Conservation (phyloP, 2,329 filamentous ascomycete species). For the Aspergillus sp. region DNA sequence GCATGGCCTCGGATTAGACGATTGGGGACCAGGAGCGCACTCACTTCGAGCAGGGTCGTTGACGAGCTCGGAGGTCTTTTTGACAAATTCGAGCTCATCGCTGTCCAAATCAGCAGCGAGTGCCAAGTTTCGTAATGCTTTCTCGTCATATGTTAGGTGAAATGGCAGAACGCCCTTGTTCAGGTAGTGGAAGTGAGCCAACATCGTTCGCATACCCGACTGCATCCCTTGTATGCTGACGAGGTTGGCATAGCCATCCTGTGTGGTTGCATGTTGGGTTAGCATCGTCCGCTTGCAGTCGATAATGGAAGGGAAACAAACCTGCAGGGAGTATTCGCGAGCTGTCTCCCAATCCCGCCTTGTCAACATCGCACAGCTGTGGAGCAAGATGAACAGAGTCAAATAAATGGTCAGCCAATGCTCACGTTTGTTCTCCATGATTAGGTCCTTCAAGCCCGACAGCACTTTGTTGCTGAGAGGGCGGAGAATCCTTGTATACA, state of each 20-base stretch:
- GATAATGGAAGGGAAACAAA: background rate
- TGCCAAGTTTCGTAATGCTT: slow-evolving; percentile 4
- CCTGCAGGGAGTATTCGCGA: slow-evolving; percentile 7
- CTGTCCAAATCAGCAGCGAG: slow-evolving; percentile 5
- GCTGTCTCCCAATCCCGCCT: slow-evolving; percentile 13
- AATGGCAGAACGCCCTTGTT: slow-evolving; percentile 13
- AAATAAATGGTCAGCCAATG: slow-evolving; percentile 14
- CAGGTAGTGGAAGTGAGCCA: slow-evolving; percentile 15
- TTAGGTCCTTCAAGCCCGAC: slow-evolving; percentile 3
- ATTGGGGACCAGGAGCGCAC: background rate
- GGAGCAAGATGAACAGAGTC: slow-evolving; percentile 10
- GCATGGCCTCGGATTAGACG: background rate
- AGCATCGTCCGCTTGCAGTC: background rate
- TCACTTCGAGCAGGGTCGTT: slow-evolving; percentile 6
- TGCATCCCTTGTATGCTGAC: slow-evolving; percentile 11
- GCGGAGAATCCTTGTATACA: slow-evolving; percentile 12
- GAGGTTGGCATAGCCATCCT: slow-evolving; percentile 10
- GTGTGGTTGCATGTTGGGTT: background rate
- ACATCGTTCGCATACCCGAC: slow-evolving; percentile 7
- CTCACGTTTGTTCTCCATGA: slow-evolving; percentile 14
- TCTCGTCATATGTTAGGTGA: slow-evolving; percentile 13
- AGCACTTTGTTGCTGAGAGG: slow-evolving; percentile 9
- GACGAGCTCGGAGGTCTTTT: slow-evolving; percentile 5
- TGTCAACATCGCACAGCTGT: slow-evolving; percentile 11
- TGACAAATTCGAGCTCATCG: slow-evolving; percentile 6